Base-by-base conservation (phyloP, 2,329 filamentous ascomycete genomes). In the Pseudogymnoascus sp. region DNA sequence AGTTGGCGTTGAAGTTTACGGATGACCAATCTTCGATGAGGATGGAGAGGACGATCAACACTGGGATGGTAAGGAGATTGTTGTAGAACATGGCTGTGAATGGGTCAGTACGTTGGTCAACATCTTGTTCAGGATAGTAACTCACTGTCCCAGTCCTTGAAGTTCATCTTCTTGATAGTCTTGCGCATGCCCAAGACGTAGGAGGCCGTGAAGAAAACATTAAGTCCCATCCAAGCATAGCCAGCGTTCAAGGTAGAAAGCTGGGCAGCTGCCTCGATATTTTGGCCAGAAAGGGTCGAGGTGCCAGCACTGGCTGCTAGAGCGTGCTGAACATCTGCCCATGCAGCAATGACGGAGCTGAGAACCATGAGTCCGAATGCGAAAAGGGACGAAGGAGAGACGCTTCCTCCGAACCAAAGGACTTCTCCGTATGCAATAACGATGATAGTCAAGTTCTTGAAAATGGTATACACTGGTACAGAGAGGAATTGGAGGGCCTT, bases 391-490 rank as follows among this genome's bases (percentile, higher is more conserved):
- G 96, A 86, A 56, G 88, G 85, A 14, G 90, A 93, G 65, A 99
- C 93, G 59, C 87, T 91, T 73, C 93, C 93, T 66, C 95, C 95
- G 70, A 99, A 99, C 93, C 93, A 97, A 62, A 99, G 84, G 31
- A 99, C 93, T 78, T 99, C 95, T 70, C 95, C 95, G 70, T 99
- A 99, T 63, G 95, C 95, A 73, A 97, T 99, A 68, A 97, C 87
- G 72, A 99, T 97, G 76, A 96, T 99, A 66, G 95, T 97, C 81
- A 99, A 78, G 80, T 99, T 99, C 84, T 99, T 99, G 84, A 99
- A 99, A 75, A 99, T 99, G 63, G 95, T 99, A 79, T 99, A 99
- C 25, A 99, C 95, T 23, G 95, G 95, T 63, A 99, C 96, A 34
- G 93, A 97, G 66, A 99, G 89, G 78, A 88, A 97, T 78, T 97